These are phyloP conservation scores for Corymbia calophylla DNA, from an alignment of 441 rosid species.

Conservation along the genomic window DNA sequence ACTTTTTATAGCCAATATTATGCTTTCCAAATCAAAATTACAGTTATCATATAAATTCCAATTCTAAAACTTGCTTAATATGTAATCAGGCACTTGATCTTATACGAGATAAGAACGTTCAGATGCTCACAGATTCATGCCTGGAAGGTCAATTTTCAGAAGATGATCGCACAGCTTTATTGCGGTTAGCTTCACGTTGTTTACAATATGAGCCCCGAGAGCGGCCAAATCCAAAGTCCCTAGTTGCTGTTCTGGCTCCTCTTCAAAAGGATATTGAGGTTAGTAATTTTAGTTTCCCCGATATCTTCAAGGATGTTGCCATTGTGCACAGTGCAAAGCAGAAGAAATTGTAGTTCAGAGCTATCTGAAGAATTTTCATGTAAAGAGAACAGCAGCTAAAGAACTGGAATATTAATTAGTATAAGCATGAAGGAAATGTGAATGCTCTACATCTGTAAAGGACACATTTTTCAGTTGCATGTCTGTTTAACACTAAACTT, in stretches of 20 bases:
- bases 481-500: background rate
- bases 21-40: background rate
- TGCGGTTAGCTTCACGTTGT: slow-evolving; percentile 73
- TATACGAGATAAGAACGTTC: slow-evolving; percentile 78
- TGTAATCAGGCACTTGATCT: slow-evolving; percentile 70
- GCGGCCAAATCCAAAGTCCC: slow-evolving; percentile 62
- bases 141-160: slow-evolving; percentile 74
- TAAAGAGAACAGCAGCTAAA: background rate
- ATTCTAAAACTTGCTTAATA: background rate
- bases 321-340: background rate
- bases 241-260: slow-evolving; percentile 60
- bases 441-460: background rate
- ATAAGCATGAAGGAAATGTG: background rate
- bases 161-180: slow-evolving; percentile 61
- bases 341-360: background rate
- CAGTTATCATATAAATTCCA: background rate
- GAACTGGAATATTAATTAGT: background rate
- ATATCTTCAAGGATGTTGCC: background rate
- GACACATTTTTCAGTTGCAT: background rate
- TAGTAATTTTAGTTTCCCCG: background rate
- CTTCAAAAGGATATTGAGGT: slow-evolving; percentile 84
- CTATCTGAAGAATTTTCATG: background rate
- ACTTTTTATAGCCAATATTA: background rate
- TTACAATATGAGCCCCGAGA: slow-evolving; percentile 77
- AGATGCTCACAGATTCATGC: slow-evolving; percentile 78